Percentiles rank a stretch among this genome's conserved stretches.
These are phyloP conservation scores for Fusarium mexicanum DNA, from an alignment of 2,329 filamentous ascomycete genomes.

Conservation along the genomic window DNA sequence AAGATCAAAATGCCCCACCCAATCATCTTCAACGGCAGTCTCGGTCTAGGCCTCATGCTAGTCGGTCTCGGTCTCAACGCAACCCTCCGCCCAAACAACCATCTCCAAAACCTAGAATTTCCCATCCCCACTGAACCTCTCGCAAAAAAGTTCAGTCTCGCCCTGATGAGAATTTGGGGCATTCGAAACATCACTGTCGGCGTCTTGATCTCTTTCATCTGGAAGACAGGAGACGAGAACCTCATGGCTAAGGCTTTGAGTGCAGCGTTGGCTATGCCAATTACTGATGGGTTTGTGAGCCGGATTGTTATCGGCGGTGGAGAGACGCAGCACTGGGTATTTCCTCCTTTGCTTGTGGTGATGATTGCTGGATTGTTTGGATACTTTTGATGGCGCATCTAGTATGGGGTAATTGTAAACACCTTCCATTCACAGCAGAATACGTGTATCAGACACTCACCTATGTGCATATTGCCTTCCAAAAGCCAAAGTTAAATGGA, in stretches of 20 bases:
- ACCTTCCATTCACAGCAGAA: fast-evolving
- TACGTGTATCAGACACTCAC: too few species aligned
- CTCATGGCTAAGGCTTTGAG: neutral
- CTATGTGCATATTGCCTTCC: too few species aligned
- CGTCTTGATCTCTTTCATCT: neutral
- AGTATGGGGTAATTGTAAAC: too few species aligned
- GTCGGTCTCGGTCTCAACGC: conserved; percentile 15
- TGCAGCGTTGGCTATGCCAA: neutral
- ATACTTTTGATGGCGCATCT: neutral
- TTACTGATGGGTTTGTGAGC: conserved; percentile 12
- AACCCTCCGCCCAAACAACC: conserved; percentile 1
- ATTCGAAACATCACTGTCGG: conserved; percentile 16
- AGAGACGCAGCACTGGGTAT: conserved; percentile 15
- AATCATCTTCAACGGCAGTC: conserved; percentile 10
- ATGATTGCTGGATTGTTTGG: conserved; percentile 3
- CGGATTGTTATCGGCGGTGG: neutral
- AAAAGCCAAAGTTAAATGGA: too few species aligned
- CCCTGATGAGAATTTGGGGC: conserved; percentile 15
- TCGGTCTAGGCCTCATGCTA: neutral
- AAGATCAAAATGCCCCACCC: neutral
- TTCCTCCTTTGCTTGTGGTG: conserved; percentile 2
- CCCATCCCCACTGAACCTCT: conserved; percentile 2
- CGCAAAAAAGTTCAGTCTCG: conserved; percentile 9
- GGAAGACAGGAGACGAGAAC: neutral
- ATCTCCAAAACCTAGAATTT: conserved; percentile 5